phyloP scores from a whole-genome alignment of 2,329 filamentous ascomycete genomes.

The Didymella sp. region DNA sequence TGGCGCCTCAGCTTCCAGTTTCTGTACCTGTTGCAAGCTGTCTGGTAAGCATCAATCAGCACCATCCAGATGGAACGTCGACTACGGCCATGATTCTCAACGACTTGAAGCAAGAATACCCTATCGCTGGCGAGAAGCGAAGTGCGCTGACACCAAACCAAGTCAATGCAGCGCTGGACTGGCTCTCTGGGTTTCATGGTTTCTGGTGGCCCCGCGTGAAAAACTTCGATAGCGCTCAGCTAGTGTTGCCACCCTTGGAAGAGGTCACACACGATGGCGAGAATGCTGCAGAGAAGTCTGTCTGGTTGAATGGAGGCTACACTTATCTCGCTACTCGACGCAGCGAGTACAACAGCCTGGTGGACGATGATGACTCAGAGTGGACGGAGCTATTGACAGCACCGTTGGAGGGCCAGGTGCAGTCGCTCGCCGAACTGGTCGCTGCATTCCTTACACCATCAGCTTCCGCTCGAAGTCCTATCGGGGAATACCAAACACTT shows the following conservation, averaged over 20 bases:
- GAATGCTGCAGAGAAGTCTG: slow-evolving; percentile 20
- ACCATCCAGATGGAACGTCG: slow-evolving; percentile 43
- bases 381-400: slow-evolving; percentile 62
- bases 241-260: slow-evolving; percentile 63
- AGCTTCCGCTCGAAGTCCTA: slow-evolving; percentile 37
- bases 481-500: slow-evolving; percentile 58
- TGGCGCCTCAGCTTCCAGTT: slow-evolving; percentile 59
- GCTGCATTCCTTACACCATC: slow-evolving; percentile 60
- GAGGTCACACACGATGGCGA: slow-evolving; percentile 53
- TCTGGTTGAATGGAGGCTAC: slow-evolving; percentile 73
- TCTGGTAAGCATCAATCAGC: slow-evolving; percentile 54
- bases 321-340: slow-evolving; percentile 70
- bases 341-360: slow-evolving; percentile 62
- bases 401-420: slow-evolving; percentile 23
- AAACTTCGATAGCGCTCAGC: slow-evolving; percentile 39
- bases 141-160: slow-evolving; percentile 57
- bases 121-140: slow-evolving; percentile 64
- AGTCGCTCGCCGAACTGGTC: slow-evolving; percentile 60
- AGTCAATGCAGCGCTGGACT: slow-evolving; percentile 63
- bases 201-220: slow-evolving; percentile 56
- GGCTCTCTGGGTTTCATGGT: slow-evolving; percentile 68
- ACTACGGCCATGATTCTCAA: slow-evolving; percentile 64
- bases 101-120: slow-evolving; percentile 62
- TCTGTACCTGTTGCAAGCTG: slow-evolving; percentile 60
- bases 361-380: slow-evolving; percentile 57